A percentile compares a stretch with the other conserved stretches of the same genome.
Evolutionary conservation across 129 eudicot genomes (phyloP).

Genomic region (Centrapalus pauciflorus): DNA sequence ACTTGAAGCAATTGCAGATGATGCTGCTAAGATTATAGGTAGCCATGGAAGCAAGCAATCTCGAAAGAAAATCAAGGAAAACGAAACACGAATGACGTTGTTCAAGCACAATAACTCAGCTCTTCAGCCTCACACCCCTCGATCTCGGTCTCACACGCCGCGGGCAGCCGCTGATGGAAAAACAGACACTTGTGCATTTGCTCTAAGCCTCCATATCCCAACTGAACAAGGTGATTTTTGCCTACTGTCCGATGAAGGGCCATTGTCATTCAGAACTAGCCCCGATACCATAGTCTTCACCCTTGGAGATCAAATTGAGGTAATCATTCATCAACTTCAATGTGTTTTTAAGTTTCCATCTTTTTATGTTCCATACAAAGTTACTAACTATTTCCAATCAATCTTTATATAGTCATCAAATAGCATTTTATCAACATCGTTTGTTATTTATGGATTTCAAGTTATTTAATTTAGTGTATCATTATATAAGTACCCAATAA

Average conservation of each 20-base stretch:
- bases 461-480: too few relatives aligned
- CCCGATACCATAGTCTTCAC: constrained; percentile 55
- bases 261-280: constrained; percentile 35
- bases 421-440: too few relatives aligned
- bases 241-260: constrained; percentile 34
- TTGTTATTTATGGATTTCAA: too few relatives aligned
- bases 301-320: constrained; percentile 61
- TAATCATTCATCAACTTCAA: constrained; percentile 5
- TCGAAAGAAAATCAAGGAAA: constrained; percentile 32
- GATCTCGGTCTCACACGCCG: constrained; percentile 28
- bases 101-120: constrained; percentile 57
- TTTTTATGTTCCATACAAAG: too few relatives aligned
- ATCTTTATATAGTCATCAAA: too few relatives aligned
- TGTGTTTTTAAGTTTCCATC: too few relatives aligned
- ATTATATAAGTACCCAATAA: too few relatives aligned
- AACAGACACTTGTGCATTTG: constrained; percentile 33
- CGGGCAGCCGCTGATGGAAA: constrained; percentile 23
- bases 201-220: constrained; percentile 55
- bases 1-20: constrained; percentile 60
- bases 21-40: constrained; percentile 37
- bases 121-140: constrained; percentile 38
- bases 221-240: constrained; percentile 46
- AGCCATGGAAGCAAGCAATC: constrained; percentile 18
- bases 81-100: constrained; percentile 47
- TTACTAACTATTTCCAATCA: too few relatives aligned